Base-by-base conservation (phyloP, 2,329 filamentous ascomycete species). In the Apiospora kogelbergensis region DNA sequence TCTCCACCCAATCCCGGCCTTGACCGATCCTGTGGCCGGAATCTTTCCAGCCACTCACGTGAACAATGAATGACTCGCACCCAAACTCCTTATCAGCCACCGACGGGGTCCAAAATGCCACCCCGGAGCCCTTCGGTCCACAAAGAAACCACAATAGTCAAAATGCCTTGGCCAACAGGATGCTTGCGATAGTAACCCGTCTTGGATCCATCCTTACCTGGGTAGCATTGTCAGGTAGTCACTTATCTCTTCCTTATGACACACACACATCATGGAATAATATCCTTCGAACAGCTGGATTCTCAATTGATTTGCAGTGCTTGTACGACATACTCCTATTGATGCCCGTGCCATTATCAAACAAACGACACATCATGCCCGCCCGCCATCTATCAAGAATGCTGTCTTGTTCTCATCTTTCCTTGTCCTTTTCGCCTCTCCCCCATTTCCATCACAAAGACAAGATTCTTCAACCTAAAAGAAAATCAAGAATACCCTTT, bases 31-130 rank as follows among this genome's bases (percentile, higher is more conserved):
- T 44, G 65, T 66, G 65, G 65, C 65, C 65, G 65, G 65, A 66
- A 66, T 22, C 10, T 11, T 66, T 66, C 65, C 65, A 44, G 65
- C 65, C 65, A 66, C 42, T 66, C 65, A 66, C 65, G 44, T 66
- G 65, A 40, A 48, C 53, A 60, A 37, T 13, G 17, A 1, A 37
- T 60, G 53, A 60, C 53, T 60, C 53, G 53, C 53, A 22, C 17
- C 26, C 17, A 60, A 60, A 37, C 17, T 37, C 37, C 30, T 60
- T 60, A 60, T 60, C 53, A 60, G 53, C 53, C 53, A 60, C 53
- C 17, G 30, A n/a, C 48, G 30, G 53, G 53, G 17, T 37, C 37
- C 53, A 33, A 3, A 45, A 6, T 13, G 30, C 17, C 11, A 60
- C 30, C 53, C 30, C 30, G 53, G 48, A 26, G 26, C 26, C 30